These are phyloP conservation scores for Metarhizium album DNA, from an alignment of 2,329 filamentous ascomycete species.

Conservation along the genomic window DNA sequence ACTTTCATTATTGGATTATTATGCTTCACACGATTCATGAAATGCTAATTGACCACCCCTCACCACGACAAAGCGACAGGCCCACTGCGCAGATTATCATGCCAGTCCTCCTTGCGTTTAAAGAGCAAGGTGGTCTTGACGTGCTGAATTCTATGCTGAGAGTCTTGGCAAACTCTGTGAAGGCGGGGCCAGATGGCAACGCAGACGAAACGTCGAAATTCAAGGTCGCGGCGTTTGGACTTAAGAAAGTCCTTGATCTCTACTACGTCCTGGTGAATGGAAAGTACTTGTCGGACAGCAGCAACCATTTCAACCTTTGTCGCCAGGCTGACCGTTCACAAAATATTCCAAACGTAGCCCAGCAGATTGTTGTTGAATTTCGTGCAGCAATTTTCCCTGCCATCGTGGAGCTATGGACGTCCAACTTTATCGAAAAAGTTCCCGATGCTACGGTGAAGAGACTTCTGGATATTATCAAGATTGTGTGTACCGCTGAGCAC, in stretches of 20 bases:
- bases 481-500: constrained; percentile 64
- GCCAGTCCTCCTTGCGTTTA: constrained; percentile 78
- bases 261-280: constrained; percentile 66
- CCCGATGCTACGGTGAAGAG: constrained; percentile 66
- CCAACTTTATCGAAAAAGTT: constrained; percentile 70
- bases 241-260: constrained; percentile 77
- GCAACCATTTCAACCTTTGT: constrained; percentile 40
- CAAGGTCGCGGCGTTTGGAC: constrained; percentile 43
- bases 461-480: constrained; percentile 73
- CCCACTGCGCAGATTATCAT: constrained; percentile 49
- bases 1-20: constrained; percentile 73
- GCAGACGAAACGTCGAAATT: constrained; percentile 33
- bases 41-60: constrained; percentile 60
- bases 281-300: constrained; percentile 71
- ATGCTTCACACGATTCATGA: constrained; percentile 69
- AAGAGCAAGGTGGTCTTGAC: constrained; percentile 65
- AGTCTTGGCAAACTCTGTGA: constrained; percentile 40
- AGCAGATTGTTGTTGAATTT: constrained; percentile 79
- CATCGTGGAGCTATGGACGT: constrained; percentile 74
- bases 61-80: constrained; percentile 36
- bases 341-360: constrained; percentile 33
- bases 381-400: constrained; percentile 70
- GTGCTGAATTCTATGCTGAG: constrained; percentile 62
- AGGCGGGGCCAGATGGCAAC: constrained; percentile 27
- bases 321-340: constrained; percentile 31